Evolutionary conservation across 345 rosid species (phyloP).

Genomic region (Eucalyptus pauciflora): DNA sequence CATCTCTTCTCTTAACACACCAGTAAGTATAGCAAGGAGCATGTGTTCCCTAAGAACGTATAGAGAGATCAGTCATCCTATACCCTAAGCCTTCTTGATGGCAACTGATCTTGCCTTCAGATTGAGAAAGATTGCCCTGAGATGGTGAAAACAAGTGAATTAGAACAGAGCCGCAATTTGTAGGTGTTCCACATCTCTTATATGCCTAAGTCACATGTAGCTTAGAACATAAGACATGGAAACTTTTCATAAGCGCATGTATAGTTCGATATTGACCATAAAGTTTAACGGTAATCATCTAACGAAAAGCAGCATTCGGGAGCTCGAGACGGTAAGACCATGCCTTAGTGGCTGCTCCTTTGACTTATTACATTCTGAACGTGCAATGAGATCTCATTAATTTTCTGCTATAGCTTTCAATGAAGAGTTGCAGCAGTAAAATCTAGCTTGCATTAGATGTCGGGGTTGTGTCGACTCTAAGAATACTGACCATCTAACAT

Average conservation of each 20-base stretch:
- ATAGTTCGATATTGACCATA: background rate
- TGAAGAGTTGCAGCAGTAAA: background rate
- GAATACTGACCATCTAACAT: background rate
- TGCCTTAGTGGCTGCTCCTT: background rate
- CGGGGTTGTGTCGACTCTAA: background rate
- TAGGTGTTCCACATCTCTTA: background rate
- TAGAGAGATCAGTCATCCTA: background rate
- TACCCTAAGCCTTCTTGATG: conserved; percentile 42
- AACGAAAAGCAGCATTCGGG: background rate
- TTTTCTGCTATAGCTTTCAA: background rate
- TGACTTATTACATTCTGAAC: background rate
- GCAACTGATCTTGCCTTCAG: conserved; percentile 64
- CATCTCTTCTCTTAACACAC: background rate
- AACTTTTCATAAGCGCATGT: background rate
- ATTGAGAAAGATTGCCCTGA: conserved; percentile 77
- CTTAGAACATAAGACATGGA: background rate
- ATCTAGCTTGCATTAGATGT: background rate
- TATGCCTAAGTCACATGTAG: background rate
- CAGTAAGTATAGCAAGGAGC: background rate
- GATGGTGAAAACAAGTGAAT: background rate
- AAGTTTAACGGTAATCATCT: background rate
- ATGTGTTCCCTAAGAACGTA: background rate
- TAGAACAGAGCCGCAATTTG: background rate
- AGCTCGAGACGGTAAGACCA: background rate
- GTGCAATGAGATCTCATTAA: background rate